Evolutionary conservation across 148 eudicot genomes (phyloP).

Genomic region (Cornus florida): DNA sequence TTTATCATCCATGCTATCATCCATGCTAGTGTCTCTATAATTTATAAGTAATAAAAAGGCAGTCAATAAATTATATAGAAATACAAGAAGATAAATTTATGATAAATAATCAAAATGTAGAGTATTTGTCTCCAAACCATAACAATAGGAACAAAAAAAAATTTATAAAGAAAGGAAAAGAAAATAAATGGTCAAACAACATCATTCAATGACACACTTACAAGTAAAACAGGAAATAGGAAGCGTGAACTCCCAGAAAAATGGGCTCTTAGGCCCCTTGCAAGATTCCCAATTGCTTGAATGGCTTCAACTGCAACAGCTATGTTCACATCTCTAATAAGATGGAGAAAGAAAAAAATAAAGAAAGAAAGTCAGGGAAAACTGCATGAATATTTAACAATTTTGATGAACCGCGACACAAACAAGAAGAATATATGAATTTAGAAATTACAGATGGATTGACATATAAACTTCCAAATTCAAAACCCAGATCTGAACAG

Average conservation of each 20-base stretch:
- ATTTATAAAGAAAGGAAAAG: neutral
- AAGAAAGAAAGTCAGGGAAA: no score
- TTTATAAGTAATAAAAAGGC: neutral
- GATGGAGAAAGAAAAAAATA: constrained; percentile 38
- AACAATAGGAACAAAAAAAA: neutral
- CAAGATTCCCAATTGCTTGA: constrained; percentile 97
- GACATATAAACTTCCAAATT: no score
- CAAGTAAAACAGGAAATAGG: constrained; percentile 87
- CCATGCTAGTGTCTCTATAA: neutral
- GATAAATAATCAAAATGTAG: neutral
- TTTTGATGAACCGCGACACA: no score
- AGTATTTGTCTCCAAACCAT: neutral
- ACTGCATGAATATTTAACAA: no score
- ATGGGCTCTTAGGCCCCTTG: constrained; percentile 81
- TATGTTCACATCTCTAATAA: constrained; percentile 88
- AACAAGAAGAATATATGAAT: no score
- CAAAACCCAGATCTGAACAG: no score
- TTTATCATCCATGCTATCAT: neutral
- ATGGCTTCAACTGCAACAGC: constrained; percentile 96
- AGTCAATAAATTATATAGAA: neutral
- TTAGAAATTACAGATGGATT: no score
- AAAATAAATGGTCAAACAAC: neutral
- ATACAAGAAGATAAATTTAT: no score
- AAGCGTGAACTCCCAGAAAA: constrained; percentile 85
- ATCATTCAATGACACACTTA: constrained; percentile 29